Percentiles rank a stretch among this genome's conserved stretches.
Conservation (phyloP, 257 asterid species). For the Linaria vulgaris region DNA sequence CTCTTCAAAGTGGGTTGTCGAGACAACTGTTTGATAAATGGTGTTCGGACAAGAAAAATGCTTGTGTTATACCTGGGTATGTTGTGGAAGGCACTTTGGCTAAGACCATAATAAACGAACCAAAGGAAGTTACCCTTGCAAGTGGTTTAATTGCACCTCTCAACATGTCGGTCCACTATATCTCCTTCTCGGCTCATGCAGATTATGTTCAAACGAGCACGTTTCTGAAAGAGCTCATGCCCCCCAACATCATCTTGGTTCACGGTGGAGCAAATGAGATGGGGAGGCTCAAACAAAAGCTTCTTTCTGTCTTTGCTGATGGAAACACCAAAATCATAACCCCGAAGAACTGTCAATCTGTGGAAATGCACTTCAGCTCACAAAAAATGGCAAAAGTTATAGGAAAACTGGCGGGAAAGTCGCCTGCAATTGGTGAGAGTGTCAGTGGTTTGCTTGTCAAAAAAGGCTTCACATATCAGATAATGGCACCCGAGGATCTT, state of each 20-base stretch:
- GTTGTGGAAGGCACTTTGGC: conserved; percentile 88
- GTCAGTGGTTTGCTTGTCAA: conserved; percentile 91
- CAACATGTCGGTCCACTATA: conserved; percentile 83
- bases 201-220: conserved; percentile 93
- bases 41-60: conserved; percentile 87
- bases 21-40: conserved; percentile 94
- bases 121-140: conserved; percentile 87
- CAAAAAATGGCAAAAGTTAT: conserved; percentile 89
- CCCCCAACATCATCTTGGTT: conserved; percentile 90
- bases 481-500: conserved; percentile 95
- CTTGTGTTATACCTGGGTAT: conserved; percentile 88
- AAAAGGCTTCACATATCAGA: conserved; percentile 96
- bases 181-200: conserved; percentile 97
- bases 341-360: conserved; percentile 92
- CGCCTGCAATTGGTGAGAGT: conserved; percentile 69
- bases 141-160: conserved; percentile 90
- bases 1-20: conserved; percentile 92
- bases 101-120: conserved; percentile 83
- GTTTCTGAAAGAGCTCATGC: conserved; percentile 87
- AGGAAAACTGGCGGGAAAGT: conserved; percentile 76
- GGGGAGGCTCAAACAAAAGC: conserved; percentile 93
- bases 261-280: conserved; percentile 91
- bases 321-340: conserved; percentile 83
- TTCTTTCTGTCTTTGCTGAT: conserved; percentile 70
- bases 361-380: conserved; percentile 87